phyloP scores from a whole-genome alignment of 805 yeast genomes.

The Ogataea zsoltii region DNA sequence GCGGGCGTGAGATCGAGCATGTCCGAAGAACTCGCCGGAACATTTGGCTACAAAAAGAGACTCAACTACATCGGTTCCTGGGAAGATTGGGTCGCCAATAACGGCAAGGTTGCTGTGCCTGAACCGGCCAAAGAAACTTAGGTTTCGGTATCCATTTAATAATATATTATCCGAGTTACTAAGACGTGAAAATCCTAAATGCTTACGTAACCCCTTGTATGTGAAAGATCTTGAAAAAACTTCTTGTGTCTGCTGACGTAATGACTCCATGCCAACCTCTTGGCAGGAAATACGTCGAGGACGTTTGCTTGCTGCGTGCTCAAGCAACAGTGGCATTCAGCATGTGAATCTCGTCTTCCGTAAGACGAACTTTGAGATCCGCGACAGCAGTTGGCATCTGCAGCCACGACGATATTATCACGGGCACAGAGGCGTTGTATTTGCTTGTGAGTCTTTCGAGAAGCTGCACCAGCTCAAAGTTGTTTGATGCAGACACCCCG shows the following conservation, averaged over 20 bases:
- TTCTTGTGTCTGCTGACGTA: too few species aligned
- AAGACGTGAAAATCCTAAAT: too few species aligned
- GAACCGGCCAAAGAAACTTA: constrained; percentile 5
- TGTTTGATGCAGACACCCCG: constrained; percentile 2
- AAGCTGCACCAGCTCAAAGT: constrained; percentile 21
- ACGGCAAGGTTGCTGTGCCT: constrained; percentile 32
- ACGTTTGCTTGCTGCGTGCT: too few species aligned
- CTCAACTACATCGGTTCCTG: constrained; percentile 87
- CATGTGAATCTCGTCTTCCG: constrained; percentile 16
- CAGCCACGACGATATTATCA: constrained; percentile 25
- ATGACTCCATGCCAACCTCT: background rate
- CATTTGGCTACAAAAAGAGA: constrained; percentile 82
- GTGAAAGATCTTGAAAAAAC: too few species aligned
- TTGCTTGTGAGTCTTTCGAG: constrained; percentile 24
- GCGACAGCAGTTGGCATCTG: background rate
- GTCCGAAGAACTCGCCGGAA: constrained; percentile 87
- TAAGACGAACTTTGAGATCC: constrained; percentile 11
- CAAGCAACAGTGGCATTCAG: constrained; percentile 16
- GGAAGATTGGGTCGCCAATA: constrained; percentile 72
- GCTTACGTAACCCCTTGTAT: too few species aligned
- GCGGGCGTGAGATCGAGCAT: constrained; percentile 91
- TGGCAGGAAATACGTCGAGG: background rate
- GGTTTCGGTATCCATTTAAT: background rate
- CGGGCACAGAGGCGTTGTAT: constrained; percentile 27
- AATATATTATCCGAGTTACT: background rate